Base-by-base conservation (phyloP, 345 rosid genomes). In the Laguncularia racemosa region DNA sequence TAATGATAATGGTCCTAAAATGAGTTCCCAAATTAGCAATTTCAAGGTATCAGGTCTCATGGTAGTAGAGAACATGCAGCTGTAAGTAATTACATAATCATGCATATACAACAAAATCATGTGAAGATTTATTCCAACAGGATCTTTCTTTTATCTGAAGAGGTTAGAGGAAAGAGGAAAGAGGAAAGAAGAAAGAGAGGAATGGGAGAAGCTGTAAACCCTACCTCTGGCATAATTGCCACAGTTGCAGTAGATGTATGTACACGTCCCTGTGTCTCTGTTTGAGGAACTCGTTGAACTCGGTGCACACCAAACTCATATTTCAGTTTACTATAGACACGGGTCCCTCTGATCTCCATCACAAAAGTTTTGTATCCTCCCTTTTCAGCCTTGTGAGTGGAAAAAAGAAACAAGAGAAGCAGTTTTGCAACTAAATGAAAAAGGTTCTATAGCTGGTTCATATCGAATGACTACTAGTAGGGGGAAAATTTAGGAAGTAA, bases 161-260 rank as follows among this genome's bases (percentile, higher is more conserved):
- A 33, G 40, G 40, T 2, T 26, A 7, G 9, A 33, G 40, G 11
- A 7, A 9, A 50, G 53, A 43, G 14, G 53, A 40, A 50, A 33
- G 44, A 14, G 17, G 26, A 12, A 2, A 14, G 20, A 20, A 14
- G 14, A 20, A 26, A 18, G 15, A 14, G 20, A 44, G 13, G 50
- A 55, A 55, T 56, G 48, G 23, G 18, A 21, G 51, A 20, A 3
- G 7, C 56, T 33, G 1, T 1, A 65, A 52, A 59, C 50, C 54
- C 53, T 72, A 89, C 97, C 95, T 92, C 95, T 43, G 97, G 97
- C 98, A 92, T 92, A 77, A 92, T 86, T 53, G 99, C 99, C 52
- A 89, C 95, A 49, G 97, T 89, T 50, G 98, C 97, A 61, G 98
- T 92, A 71, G 98, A 92, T 59, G 95, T 92, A 72, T 92, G 98